These are phyloP conservation scores for Kwoniella sp. DNA, from an alignment of 768 basidiomycete genomes.

Conservation along the genomic window DNA sequence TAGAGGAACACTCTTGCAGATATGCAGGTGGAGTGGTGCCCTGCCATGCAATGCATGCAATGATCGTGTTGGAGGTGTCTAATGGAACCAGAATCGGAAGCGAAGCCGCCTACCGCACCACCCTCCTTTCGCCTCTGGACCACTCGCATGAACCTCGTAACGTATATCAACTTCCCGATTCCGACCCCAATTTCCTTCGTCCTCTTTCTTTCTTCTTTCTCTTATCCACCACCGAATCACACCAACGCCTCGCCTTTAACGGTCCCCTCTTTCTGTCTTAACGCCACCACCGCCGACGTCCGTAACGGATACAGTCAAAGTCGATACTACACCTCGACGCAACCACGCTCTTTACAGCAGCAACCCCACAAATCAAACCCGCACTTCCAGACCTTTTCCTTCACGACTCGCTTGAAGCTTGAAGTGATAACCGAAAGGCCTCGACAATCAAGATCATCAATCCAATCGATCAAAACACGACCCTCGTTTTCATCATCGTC, in stretches of 20 bases:
- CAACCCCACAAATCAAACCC: slow-evolving; percentile 2
- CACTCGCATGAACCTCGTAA: slow-evolving; percentile 1
- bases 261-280: neutral
- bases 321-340: slow-evolving; percentile 4
- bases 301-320: slow-evolving; percentile 6
- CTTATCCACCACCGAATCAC: slow-evolving; percentile 10
- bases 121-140: neutral
- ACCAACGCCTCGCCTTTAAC: slow-evolving; percentile 8
- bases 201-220: slow-evolving; percentile 10
- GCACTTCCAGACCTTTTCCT: slow-evolving; percentile 10
- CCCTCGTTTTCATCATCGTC: slow-evolving; percentile 10
- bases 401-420: slow-evolving; percentile 5
- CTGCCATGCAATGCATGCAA: no score
- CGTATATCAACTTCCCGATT: slow-evolving; percentile 1
- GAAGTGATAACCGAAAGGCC: neutral
- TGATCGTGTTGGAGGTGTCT: no score
- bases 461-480: slow-evolving; percentile 9
- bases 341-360: slow-evolving; percentile 20
- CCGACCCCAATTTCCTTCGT: slow-evolving; percentile 1
- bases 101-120: neutral
- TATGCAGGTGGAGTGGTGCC: neutral
- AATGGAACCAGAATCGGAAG: no score
- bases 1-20: neutral
- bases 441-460: slow-evolving; percentile 8
- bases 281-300: slow-evolving; percentile 8